Evolutionary conservation across 179 eudicot genomes (phyloP).

Genomic region (Beta macrorhiza): DNA sequence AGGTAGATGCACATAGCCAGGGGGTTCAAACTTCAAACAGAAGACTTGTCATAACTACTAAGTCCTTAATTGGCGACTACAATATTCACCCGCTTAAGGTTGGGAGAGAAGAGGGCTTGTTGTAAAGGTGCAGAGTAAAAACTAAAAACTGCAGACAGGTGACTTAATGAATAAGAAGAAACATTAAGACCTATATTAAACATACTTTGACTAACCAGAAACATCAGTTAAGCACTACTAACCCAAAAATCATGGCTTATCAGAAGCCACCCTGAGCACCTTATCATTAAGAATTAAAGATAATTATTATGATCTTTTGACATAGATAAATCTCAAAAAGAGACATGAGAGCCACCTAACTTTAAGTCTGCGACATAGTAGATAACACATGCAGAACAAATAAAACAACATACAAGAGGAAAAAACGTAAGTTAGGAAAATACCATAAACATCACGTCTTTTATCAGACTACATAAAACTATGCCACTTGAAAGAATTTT

Average conservation of each 20-base stretch:
- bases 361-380: background rate
- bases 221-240: too few relatives aligned
- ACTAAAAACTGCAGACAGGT: background rate
- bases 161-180: background rate
- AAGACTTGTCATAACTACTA: background rate
- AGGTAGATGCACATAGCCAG: background rate
- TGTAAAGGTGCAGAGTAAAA: too few relatives aligned
- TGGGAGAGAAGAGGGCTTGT: background rate
- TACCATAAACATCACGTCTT: background rate
- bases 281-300: background rate
- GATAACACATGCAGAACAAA: background rate
- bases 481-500: conserved; percentile 7
- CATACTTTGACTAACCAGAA: background rate
- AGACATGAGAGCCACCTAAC: background rate
- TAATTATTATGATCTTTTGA: background rate
- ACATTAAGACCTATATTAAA: background rate
- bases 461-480: background rate
- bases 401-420: background rate
- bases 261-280: background rate
- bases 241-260: background rate
- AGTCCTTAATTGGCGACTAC: background rate
- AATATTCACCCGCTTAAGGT: background rate
- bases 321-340: background rate
- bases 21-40: background rate
- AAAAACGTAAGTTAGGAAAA: background rate